phyloP scores from a whole-genome alignment of 768 basidiomycete genomes.

The Kwoniella dendrophila region DNA sequence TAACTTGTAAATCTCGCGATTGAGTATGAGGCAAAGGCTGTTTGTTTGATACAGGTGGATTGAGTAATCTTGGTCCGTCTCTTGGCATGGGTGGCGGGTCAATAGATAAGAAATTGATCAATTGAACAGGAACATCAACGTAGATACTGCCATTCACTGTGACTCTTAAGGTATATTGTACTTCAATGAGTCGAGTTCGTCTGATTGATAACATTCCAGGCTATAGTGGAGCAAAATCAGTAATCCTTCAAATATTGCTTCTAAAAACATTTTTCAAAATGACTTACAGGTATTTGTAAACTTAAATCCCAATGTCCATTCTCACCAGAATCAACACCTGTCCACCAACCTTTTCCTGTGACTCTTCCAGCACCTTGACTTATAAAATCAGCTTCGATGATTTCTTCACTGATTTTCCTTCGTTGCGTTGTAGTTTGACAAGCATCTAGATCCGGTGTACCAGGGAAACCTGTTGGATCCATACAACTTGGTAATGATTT shows the following conservation, averaged over 20 bases:
- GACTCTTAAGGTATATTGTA: constrained; percentile 72
- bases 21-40: neutral
- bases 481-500: constrained; percentile 18
- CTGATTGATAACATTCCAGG: constrained; percentile 60
- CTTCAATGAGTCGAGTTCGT: constrained; percentile 72
- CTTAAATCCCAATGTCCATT: constrained; percentile 68
- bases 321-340: constrained; percentile 70
- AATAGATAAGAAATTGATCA: constrained; percentile 82
- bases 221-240: constrained; percentile 3
- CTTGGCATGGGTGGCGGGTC: constrained; percentile 68
- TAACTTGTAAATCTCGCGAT: constrained; percentile 6
- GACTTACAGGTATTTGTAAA: constrained; percentile 74
- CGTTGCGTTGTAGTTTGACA: constrained; percentile 66
- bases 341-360: constrained; percentile 79
- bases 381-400: constrained; percentile 62
- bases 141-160: constrained; percentile 67
- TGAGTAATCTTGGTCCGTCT: constrained; percentile 24
- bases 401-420: constrained; percentile 69
- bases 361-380: constrained; percentile 67
- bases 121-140: constrained; percentile 71
- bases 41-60: constrained; percentile 1
- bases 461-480: constrained; percentile 24
- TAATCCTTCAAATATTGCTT: neutral
- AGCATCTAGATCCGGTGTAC: constrained; percentile 61
- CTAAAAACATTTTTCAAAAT: neutral